phyloP scores from a whole-genome alignment of 805 yeast species.

The Debaryomyces tyrocola region DNA sequence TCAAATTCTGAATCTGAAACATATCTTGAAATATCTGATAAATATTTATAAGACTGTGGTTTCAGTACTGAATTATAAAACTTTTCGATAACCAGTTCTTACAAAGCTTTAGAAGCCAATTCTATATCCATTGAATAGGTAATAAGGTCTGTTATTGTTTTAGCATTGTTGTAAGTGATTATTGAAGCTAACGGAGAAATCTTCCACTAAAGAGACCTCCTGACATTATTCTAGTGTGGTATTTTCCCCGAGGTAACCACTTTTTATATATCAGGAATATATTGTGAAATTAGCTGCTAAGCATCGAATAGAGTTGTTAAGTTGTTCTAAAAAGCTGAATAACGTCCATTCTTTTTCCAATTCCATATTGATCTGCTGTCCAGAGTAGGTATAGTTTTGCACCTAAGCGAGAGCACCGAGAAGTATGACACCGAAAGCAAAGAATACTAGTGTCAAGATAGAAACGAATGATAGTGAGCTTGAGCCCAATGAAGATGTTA shows the following conservation, averaged over 20 bases:
- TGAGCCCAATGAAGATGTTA: slow-evolving; percentile 8
- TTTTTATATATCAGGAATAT: too few relatives aligned
- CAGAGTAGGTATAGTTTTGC: too few relatives aligned
- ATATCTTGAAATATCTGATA: neutral
- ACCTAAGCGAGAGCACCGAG: neutral
- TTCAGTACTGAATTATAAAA: neutral
- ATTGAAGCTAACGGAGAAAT: neutral
- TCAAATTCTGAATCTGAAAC: slow-evolving; percentile 15
- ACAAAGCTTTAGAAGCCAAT: neutral
- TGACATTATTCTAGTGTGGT: neutral
- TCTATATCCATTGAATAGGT: neutral
- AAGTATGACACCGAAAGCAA: neutral
- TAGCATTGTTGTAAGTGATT: neutral
- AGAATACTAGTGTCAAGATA: neutral
- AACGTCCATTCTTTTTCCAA: too few relatives aligned
- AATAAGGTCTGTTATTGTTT: neutral
- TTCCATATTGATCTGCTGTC: too few relatives aligned
- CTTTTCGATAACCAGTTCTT: neutral
- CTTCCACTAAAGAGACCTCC: neutral
- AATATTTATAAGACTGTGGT: neutral
- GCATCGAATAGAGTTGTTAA: too few relatives aligned
- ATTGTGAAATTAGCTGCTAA: too few relatives aligned
- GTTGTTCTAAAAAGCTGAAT: too few relatives aligned
- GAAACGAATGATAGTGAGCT: neutral
- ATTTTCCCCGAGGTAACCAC: neutral